Percentiles rank a stretch among this genome's conserved stretches.
Conservation (phyloP, 768 basidiomycete species). For the Podaxis sp. region DNA sequence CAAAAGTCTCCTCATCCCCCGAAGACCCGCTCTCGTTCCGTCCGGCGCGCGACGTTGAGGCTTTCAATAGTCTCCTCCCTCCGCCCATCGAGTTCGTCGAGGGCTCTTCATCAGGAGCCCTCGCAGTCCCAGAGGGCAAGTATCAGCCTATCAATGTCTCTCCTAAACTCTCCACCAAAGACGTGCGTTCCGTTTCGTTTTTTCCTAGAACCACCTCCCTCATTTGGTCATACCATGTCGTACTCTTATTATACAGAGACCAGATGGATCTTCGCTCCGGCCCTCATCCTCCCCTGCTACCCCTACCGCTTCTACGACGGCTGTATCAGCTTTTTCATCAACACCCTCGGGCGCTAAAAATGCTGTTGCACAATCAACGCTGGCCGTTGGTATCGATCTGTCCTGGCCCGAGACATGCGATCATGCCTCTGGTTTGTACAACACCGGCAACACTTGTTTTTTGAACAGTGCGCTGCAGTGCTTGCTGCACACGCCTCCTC, state of each 20-base stretch:
- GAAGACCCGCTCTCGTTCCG: slow-evolving; percentile 58
- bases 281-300: slow-evolving; percentile 1
- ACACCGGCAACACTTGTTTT: slow-evolving; percentile 94
- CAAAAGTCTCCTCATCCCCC: slow-evolving; percentile 47
- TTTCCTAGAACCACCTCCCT: slow-evolving; percentile 3
- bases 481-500: slow-evolving; percentile 87
- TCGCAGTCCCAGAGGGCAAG: slow-evolving; percentile 71
- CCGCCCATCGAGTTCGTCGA: slow-evolving; percentile 84
- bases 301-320: slow-evolving; percentile 17
- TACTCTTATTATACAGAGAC: slow-evolving; percentile 18
- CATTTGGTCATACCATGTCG: background rate
- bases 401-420: slow-evolving; percentile 56
- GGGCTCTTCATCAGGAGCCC: slow-evolving; percentile 75
- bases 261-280: background rate
- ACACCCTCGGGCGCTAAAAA: slow-evolving; percentile 28
- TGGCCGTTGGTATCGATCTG: slow-evolving; percentile 52
- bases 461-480: slow-evolving; percentile 94
- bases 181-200: slow-evolving; percentile 41
- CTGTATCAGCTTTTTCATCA: slow-evolving; percentile 25
- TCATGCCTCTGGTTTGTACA: slow-evolving; percentile 68
- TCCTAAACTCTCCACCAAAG: slow-evolving; percentile 45
- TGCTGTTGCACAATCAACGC: slow-evolving; percentile 21
- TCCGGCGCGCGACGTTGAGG: slow-evolving; percentile 69
- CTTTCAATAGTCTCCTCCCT: slow-evolving; percentile 76
- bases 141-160: slow-evolving; percentile 81